These are phyloP conservation scores for Suhomyces canberraensis DNA, from an alignment of 805 yeast species.

Conservation along the genomic window DNA sequence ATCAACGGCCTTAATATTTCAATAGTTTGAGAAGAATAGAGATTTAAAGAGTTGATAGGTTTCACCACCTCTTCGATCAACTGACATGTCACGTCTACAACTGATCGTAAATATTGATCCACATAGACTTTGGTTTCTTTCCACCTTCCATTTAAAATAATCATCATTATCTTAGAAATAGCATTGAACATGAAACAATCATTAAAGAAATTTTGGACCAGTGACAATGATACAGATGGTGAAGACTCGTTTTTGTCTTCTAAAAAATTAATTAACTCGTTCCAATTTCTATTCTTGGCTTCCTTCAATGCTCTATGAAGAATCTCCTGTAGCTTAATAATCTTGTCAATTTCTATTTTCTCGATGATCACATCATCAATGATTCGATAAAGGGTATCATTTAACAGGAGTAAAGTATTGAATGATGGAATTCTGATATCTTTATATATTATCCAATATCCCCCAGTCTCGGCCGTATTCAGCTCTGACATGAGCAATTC, in stretches of 20 bases:
- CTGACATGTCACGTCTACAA: slow-evolving; percentile 29
- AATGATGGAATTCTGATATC: slow-evolving; percentile 1
- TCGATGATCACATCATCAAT: slow-evolving; percentile 12
- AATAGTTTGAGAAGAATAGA: not conserved
- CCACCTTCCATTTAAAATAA: slow-evolving; percentile 38
- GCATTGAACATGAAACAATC: slow-evolving; percentile 1
- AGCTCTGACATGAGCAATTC: slow-evolving; percentile 2
- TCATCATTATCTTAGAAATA: slow-evolving; percentile 38
- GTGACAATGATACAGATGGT: too few species aligned
- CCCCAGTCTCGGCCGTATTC: slow-evolving; percentile 18
- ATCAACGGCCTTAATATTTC: slow-evolving; percentile 8
- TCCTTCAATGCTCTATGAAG: slow-evolving; percentile 23
- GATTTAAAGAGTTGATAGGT: not conserved
- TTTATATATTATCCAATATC: slow-evolving; percentile 6
- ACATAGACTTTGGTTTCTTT: slow-evolving; percentile 43
- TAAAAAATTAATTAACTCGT: too few species aligned
- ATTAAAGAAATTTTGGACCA: slow-evolving; percentile 1
- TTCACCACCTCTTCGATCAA: slow-evolving; percentile 1
- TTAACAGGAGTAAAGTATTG: slow-evolving; percentile 10
- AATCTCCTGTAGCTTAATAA: slow-evolving; percentile 22
- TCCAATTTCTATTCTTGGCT: slow-evolving; percentile 16
- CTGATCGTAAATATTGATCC: slow-evolving; percentile 42
- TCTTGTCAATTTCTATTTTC: slow-evolving; percentile 12
- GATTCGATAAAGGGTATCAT: slow-evolving; percentile 27
- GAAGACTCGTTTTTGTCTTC: too few species aligned